Conservation (phyloP, 306 rosid genomes). For the Citrullus colocynthis region DNA sequence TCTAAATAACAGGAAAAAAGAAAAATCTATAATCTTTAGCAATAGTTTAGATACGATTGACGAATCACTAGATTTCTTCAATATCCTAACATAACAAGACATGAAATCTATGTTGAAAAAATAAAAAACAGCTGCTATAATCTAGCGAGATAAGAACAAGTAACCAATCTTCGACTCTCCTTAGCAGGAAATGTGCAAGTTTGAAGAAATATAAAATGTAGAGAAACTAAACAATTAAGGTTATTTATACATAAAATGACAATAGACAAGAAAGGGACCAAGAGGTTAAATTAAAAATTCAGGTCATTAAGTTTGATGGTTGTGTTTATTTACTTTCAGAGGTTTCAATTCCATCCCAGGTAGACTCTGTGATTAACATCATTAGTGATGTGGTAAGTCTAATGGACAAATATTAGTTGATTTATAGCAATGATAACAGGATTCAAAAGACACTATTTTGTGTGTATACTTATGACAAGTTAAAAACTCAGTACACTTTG, state of each 20-base stretch:
- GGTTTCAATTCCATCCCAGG: neutral
- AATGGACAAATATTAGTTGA: neutral
- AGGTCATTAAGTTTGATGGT: neutral
- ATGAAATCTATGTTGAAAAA: neutral
- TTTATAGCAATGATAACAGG: neutral
- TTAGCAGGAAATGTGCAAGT: neutral
- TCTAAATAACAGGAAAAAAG: neutral
- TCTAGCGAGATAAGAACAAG: neutral
- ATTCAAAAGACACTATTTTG: neutral
- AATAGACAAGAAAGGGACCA: neutral
- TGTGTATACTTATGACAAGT: neutral
- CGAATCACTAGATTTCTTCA: neutral
- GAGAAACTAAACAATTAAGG: neutral
- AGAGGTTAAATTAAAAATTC: neutral
- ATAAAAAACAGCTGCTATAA: neutral
- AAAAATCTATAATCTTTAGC: neutral
- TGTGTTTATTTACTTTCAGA: neutral
- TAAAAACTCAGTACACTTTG: neutral
- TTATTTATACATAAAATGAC: neutral
- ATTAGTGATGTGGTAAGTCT: neutral
- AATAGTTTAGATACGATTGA: neutral
- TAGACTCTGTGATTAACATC: neutral
- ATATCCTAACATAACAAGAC: neutral
- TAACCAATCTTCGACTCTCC: neutral
- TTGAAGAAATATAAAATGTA: neutral